A percentile compares a stretch with the other conserved stretches of the same genome.
Evolutionary conservation across 1,284 basidiomycete species (phyloP).

Genomic region (Puccinia coronata): DNA sequence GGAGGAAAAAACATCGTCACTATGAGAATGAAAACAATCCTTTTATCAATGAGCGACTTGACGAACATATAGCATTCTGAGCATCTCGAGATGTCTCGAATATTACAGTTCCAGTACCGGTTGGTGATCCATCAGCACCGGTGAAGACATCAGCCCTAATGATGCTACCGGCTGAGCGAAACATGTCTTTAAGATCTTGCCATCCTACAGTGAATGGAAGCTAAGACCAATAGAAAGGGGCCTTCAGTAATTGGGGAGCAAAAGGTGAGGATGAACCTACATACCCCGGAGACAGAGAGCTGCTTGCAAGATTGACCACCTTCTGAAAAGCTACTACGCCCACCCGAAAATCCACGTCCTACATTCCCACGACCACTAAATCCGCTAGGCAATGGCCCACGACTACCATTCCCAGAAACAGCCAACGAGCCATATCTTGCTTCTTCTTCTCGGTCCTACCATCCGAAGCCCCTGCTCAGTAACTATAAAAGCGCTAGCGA

Average conservation of each 20-base stretch:
- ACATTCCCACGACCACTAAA: conserved; percentile 52
- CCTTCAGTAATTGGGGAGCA: not conserved
- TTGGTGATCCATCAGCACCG: conserved; percentile 83
- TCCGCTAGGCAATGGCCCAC: conserved; percentile 66
- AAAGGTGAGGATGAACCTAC: not conserved
- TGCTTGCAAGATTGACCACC: conserved; percentile 42
- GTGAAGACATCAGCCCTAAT: conserved; percentile 92
- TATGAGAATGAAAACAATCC: not conserved
- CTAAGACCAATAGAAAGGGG: conserved; percentile 61
- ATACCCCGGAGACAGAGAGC: conserved; percentile 46
- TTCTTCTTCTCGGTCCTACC: conserved; percentile 89
- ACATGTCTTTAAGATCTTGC: conserved; percentile 97
- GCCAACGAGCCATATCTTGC: conserved; percentile 90
- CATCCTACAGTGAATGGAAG: conserved; percentile 92
- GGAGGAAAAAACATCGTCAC: conserved; percentile 38
- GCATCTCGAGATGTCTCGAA: conserved; percentile 89
- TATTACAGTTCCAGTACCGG: conserved; percentile 91
- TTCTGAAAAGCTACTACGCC: conserved; percentile 4
- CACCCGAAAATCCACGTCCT: conserved; percentile 52
- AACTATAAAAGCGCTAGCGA: not conserved
- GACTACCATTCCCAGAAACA: conserved; percentile 64
- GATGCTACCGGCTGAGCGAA: conserved; percentile 89
- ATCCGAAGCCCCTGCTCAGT: not conserved
- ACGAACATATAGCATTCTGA: conserved; percentile 80
- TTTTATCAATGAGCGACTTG: not conserved